Conservation (phyloP, 1,139 yeast genomes). For the Pichia sp. region DNA sequence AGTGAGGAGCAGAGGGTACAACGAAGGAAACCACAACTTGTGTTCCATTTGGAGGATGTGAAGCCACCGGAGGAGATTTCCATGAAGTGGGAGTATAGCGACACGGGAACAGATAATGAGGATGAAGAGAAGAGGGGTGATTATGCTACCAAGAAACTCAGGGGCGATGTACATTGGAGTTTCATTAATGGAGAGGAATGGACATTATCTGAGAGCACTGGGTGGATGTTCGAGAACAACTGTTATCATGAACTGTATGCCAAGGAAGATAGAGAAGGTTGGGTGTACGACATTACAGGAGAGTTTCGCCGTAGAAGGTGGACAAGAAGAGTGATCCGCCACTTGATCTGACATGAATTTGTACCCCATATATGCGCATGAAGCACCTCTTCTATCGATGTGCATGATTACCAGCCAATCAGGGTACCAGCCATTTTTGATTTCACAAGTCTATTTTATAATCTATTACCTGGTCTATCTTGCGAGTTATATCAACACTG, state of each 20-base stretch:
- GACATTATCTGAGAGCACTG: conserved; percentile 52
- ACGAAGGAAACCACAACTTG: conserved; percentile 64
- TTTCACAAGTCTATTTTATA: too few relatives aligned
- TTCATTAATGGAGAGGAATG: conserved; percentile 61
- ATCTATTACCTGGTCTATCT: too few relatives aligned
- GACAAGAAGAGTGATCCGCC: neutral
- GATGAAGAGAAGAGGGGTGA: too few relatives aligned
- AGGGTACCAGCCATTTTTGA: too few relatives aligned
- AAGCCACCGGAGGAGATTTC: conserved; percentile 55
- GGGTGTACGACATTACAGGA: conserved; percentile 44
- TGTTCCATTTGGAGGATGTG: conserved; percentile 46
- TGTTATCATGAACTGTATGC: conserved; percentile 20
- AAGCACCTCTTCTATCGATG: too few relatives aligned
- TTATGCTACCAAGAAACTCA: conserved; percentile 28
- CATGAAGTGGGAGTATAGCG: too few relatives aligned
- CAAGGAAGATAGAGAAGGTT: conserved; percentile 31
- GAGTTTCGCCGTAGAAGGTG: conserved; percentile 52
- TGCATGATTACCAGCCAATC: too few relatives aligned
- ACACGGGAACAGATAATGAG: too few relatives aligned
- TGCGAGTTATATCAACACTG: too few relatives aligned
- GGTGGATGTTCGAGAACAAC: conserved; percentile 48
- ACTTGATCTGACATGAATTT: too few relatives aligned
- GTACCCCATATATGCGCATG: too few relatives aligned
- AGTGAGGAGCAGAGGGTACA: conserved; percentile 45
- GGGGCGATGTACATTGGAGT: conserved; percentile 47